A percentile compares a stretch with the other conserved stretches of the same genome.
phyloP scores from a whole-genome alignment of 2,329 filamentous ascomycete genomes.

The Trichoderma koningiopsis region DNA sequence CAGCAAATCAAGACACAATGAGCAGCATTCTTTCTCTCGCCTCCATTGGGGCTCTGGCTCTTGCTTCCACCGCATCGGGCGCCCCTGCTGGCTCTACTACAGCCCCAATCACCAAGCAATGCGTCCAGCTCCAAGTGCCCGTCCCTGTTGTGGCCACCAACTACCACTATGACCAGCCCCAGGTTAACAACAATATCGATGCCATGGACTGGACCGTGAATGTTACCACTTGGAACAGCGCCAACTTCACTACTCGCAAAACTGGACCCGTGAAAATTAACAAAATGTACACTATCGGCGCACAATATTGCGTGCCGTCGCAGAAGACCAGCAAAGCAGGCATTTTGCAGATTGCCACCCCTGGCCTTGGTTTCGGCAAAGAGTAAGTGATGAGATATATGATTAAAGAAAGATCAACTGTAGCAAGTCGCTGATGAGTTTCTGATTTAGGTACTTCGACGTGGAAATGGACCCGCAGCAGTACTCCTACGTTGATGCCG shows the following conservation, averaged over 20 bases:
- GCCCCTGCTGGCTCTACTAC: too few relatives aligned
- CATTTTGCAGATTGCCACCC: constrained; percentile 6
- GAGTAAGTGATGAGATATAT: background rate
- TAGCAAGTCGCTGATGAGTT: background rate
- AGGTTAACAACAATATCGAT: background rate
- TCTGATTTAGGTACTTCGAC: background rate
- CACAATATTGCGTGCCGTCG: background rate
- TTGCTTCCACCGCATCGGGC: background rate
- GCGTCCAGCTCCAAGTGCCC: background rate
- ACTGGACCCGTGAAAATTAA: background rate
- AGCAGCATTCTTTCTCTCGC: background rate
- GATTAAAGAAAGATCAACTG: too few relatives aligned
- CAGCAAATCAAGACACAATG: constrained; percentile 5
- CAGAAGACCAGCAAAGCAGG: constrained; percentile 3
- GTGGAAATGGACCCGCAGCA: constrained; percentile 46
- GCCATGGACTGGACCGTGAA: constrained; percentile 9
- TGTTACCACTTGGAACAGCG: background rate
- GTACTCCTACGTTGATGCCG: constrained; percentile 62
- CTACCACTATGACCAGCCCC: constrained; percentile 8
- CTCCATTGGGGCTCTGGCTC: background rate
- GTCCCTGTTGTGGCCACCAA: background rate
- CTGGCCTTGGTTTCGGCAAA: constrained; percentile 5
- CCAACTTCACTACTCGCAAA: background rate
- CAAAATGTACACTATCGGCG: background rate
- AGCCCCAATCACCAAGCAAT: too few relatives aligned